These are phyloP conservation scores for Pichia sp. DNA, from an alignment of 1,139 yeast species.

Conservation along the genomic window DNA sequence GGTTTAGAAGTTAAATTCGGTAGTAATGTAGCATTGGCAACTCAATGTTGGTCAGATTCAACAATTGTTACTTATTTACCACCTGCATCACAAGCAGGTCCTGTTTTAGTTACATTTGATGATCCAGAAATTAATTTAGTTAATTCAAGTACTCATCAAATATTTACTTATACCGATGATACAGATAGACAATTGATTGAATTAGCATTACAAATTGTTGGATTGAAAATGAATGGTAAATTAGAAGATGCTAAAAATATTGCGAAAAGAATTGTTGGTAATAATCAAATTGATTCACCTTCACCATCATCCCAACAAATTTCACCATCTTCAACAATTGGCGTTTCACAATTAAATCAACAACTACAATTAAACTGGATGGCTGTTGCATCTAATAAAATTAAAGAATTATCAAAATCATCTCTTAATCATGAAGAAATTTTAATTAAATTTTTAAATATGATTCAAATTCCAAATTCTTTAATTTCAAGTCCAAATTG, in stretches of 20 bases:
- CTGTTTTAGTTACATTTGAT: constrained; percentile 79
- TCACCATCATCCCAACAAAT: constrained; percentile 7
- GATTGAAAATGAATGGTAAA: constrained; percentile 89
- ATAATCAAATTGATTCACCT: constrained; percentile 31
- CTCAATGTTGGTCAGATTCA: constrained; percentile 94
- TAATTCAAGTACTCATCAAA: constrained; percentile 29
- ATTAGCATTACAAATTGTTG: constrained; percentile 88
- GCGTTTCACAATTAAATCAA: too few relatives aligned
- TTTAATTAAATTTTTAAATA: constrained; percentile 56
- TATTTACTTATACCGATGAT: constrained; percentile 87
- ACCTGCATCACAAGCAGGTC: constrained; percentile 84
- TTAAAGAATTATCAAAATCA: constrained; percentile 42
- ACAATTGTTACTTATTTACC: constrained; percentile 92
- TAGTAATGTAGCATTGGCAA: constrained; percentile 70
- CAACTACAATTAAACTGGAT: constrained; percentile 35
- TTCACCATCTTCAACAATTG: constrained; percentile 22
- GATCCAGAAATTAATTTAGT: constrained; percentile 18
- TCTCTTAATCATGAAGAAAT: constrained; percentile 51
- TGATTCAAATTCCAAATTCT: constrained; percentile 57
- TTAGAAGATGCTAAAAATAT: constrained; percentile 88
- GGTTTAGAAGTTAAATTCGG: constrained; percentile 86
- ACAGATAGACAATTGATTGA: constrained; percentile 90
- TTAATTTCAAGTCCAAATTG: constrained; percentile 62
- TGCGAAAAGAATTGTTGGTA: constrained; percentile 79
- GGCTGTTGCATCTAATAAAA: constrained; percentile 34